Evolutionary conservation across 2,329 filamentous ascomycete genomes (phyloP), one percentile per base, ranked within the genome.

Genomic region (Escovopsis sp.): DNA sequence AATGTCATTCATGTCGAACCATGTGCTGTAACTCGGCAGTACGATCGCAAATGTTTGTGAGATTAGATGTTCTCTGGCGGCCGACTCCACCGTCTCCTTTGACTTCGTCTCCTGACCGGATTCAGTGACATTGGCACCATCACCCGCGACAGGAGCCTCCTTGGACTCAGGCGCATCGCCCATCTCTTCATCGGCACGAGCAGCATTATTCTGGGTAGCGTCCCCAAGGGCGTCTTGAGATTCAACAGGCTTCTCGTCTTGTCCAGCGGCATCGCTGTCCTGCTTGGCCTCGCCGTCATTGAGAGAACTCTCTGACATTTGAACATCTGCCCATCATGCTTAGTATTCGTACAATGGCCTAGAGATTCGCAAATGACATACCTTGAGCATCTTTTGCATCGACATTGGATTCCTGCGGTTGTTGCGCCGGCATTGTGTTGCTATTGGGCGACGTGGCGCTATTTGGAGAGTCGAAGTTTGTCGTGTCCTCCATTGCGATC

Each of bases 1-100:
- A 56, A 98, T 82, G 39, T 76, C 72, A 59, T 88, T 84, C 89
- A 98, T 95, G 63, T 98, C 91, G 60, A 98, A 98, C 91, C 91
- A 98, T 12, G 84, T 91, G 57, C 87, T 93, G 64, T 98, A 98
- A 60, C 89, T 96, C 16, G 91, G 91, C 16, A 98, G 76, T 48
- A 98, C 88, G 56, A 96, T 96, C 47, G 88, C 81, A 57, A 95
- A 89, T 35, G 87, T 93, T 65, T 98, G 91, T 12, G 85, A 79
- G 47, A 94, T 84, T 42, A 98, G 77, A 56, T 96, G 88, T 52
- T 89, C 84, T 49, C 89, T 84, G 40, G 91, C 93, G 4, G 86
- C 81, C 35, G 83, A 80, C 65, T 95, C 88, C 43, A 88, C 69
- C 4, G 76, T 76, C 42, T 87, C 76, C 63, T 94, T 95, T 35